Base-by-base conservation (phyloP, 2,329 filamentous ascomycete species). In the Teratosphaeriaceae sp. region DNA sequence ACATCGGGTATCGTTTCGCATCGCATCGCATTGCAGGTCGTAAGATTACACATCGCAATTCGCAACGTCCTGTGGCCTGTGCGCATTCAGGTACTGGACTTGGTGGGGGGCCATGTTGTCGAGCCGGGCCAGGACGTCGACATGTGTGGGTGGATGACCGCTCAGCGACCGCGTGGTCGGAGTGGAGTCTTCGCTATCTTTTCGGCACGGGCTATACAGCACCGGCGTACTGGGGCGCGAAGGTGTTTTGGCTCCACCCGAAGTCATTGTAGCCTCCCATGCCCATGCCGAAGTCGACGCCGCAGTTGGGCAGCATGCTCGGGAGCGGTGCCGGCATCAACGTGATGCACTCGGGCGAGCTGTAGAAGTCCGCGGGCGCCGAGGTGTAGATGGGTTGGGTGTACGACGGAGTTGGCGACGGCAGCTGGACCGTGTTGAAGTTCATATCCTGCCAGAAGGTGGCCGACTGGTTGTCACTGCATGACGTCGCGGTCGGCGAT, bases 201-300 rank as follows among this genome's bases (percentile, higher is more conserved):
- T 19, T 19, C n/a, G n/a, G n/a, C n/a, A n/a, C n/a, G n/a, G n/a
- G 74, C 85, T 85, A 96, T 74, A 94, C 94, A 53, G 84, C 88
- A 50, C 86, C 82, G 50, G 77, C 78, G 61, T 79, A 82, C 53
- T 76, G 74, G 57, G 77, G 68, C 55, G 86, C 77, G 65, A 89
- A 94, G 65, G 90, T 86, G 61, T 85, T 84, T 64, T 85, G 88
- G 56, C 84, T 87, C 86, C 88, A 95, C 56, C 85, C 86, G 64
- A 94, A 94, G 52, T 81, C 77, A 55, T 79, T 77, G 70, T 85
- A 88, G 47, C 81, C 83, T 48, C 82, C 73, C 54, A 67, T 60
- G 48, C 63, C 56, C 46, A 62, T 53, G 61, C 38, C 38, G 29
- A 22, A 41, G 20, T 82, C 83, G 45, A 88, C 79, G 57, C 88